Base-by-base conservation (phyloP, 2,329 filamentous ascomycete species). In the Lachnellula cervina region DNA sequence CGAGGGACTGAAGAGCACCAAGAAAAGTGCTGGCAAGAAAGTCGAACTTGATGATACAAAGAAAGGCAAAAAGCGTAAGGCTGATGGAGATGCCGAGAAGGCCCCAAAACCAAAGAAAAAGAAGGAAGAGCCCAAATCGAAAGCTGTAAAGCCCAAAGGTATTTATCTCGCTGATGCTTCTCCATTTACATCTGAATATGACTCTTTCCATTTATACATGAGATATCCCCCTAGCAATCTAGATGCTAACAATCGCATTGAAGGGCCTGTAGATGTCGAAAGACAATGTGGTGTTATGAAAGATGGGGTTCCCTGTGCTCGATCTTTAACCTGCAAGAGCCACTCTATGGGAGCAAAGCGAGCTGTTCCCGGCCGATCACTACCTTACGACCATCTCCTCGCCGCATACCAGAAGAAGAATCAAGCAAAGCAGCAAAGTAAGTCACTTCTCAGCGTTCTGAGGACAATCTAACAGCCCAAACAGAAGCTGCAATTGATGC, bases 361-460 rank as follows among this genome's bases (percentile, higher is more conserved):
- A 64, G 88, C 88, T 0, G 92, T 97, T 3, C 88, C 90, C 5
- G 92, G 92, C 0, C 81, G 92, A 59, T 94, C 89, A 45, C 74
- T 96, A 57, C 92, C 92, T 1, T 97, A 97, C 68, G 91, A 96
- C 71, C 94, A 96, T 87, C 77, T 97, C 40, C 79, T 97, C 38
- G 86, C 88, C 14, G 87, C 88, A 7, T 94, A 94, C 68, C 89
- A 94, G 72, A 97, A 97, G 80, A 97, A 97, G 79, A 99, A 99
- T 67, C 94, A 97, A 72, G 94, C 94, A 21, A 96, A 96, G 69
- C 90, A 96, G 75, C 94, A 97, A 73, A 96, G 90, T 92, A 79
- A 74, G 87, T 80, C 19, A 44, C 35, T 28, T 28, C 53, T 48
- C 54, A 48, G 42, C 43, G 38, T 59, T 17, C 49, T 58, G 28